Evolutionary conservation across 352 stramenopile genomes (phyloP).

Genomic region (Pythium pectinolyticum): DNA sequence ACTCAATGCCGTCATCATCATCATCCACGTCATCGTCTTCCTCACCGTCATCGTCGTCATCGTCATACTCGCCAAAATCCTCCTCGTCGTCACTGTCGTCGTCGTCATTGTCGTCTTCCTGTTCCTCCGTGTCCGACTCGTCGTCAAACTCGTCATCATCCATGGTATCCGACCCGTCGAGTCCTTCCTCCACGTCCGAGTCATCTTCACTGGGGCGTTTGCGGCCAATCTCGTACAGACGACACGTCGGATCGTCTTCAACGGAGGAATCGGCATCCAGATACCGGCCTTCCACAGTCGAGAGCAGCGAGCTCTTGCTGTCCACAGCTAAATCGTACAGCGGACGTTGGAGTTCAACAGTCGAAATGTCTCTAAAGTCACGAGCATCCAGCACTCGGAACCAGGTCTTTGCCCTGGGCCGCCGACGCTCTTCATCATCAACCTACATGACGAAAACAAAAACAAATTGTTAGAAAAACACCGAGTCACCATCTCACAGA

Average conservation of each 20-base stretch:
- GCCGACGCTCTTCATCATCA: constrained; percentile 54
- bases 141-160: constrained; percentile 83
- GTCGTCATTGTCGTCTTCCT: constrained; percentile 42
- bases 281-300: constrained; percentile 76
- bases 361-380: constrained; percentile 86
- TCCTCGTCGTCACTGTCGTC: constrained; percentile 52
- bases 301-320: constrained; percentile 60
- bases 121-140: constrained; percentile 46
- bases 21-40: constrained; percentile 35
- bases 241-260: constrained; percentile 79
- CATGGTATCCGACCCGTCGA: constrained; percentile 66
- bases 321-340: constrained; percentile 77
- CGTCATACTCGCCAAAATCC: constrained; percentile 52
- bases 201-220: constrained; percentile 86
- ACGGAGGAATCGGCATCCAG: constrained; percentile 52
- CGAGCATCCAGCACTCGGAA: constrained; percentile 80
- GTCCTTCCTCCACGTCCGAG: constrained; percentile 80
- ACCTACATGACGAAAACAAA: constrained; percentile 29
- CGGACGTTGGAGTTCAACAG: constrained; percentile 74
- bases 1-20: constrained; percentile 27
- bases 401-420: constrained; percentile 78
- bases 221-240: constrained; percentile 85
- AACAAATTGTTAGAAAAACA: background rate
- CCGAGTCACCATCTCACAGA: background rate
- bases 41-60: constrained; percentile 36